A percentile compares a stretch with the other conserved stretches of the same genome.
phyloP scores from a whole-genome alignment of 1,284 basidiomycete species.

The Thecaphora frezii region DNA sequence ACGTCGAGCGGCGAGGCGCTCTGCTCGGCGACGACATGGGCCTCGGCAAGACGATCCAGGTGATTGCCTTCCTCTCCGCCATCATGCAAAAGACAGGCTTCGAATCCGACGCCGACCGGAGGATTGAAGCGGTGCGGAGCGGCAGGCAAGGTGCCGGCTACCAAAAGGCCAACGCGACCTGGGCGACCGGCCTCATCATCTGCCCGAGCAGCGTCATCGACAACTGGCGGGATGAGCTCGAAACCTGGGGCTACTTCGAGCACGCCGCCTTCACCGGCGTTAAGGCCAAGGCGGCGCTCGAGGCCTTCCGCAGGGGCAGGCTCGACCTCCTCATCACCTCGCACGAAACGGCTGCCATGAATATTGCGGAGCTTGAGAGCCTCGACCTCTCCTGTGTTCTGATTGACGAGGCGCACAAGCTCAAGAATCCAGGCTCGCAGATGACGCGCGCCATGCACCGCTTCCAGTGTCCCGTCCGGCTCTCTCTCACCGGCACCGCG shows the following conservation, averaged over 20 bases:
- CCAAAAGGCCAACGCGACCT: constrained; percentile 29
- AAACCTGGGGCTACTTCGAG: constrained; percentile 64
- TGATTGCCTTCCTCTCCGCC: constrained; percentile 79
- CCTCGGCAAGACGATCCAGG: constrained; percentile 73
- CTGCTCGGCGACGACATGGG: constrained; percentile 89
- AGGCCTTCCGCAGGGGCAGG: constrained; percentile 69
- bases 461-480: constrained; percentile 68
- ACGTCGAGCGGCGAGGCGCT: constrained; percentile 68
- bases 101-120: constrained; percentile 67
- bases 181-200: constrained; percentile 76
- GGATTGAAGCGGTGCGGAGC: constrained; percentile 61
- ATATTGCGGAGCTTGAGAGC: constrained; percentile 74
- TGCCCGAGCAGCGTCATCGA: constrained; percentile 74
- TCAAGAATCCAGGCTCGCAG: constrained; percentile 72
- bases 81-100: constrained; percentile 77
- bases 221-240: constrained; percentile 80
- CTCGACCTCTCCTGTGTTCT: constrained; percentile 62
- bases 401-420: constrained; percentile 78
- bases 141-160: constrained; percentile 11
- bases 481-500: constrained; percentile 77
- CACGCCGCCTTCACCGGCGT: constrained; percentile 20
- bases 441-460: constrained; percentile 69
- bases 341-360: constrained; percentile 53
- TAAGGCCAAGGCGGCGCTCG: constrained; percentile 15
- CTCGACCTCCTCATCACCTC: constrained; percentile 64